Conservation (phyloP, 2,329 filamentous ascomycete species). For the Phyllosticta citribraziliensis region DNA sequence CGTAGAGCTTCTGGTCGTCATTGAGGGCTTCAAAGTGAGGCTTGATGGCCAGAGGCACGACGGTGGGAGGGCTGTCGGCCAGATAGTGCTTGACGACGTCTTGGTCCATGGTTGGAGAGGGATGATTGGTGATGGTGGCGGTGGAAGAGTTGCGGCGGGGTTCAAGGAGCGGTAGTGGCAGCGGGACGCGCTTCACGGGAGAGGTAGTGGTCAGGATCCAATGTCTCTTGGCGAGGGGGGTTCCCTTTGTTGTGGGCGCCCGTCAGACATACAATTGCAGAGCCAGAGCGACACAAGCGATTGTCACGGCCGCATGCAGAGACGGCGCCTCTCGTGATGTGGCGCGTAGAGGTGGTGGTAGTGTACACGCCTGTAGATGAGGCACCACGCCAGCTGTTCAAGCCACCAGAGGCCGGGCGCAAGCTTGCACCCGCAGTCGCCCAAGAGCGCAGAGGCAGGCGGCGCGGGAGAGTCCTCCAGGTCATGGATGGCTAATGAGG, state of each 20-base stretch:
- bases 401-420: neutral
- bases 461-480: neutral
- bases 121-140: constrained; percentile 5
- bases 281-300: neutral
- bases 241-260: neutral
- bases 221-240: neutral
- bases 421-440: neutral
- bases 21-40: constrained; percentile 77
- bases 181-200: constrained; percentile 2
- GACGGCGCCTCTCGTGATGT: neutral
- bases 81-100: constrained; percentile 59
- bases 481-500: neutral
- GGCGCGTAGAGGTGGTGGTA: neutral
- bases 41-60: constrained; percentile 82
- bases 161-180: constrained; percentile 1
- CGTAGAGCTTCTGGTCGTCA: constrained; percentile 76
- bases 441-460: neutral
- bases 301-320: neutral
- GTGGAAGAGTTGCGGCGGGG: constrained; percentile 3
- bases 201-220: neutral
- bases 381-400: neutral
- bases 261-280: neutral
- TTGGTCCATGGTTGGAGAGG: constrained; percentile 30
- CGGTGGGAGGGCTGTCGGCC: constrained; percentile 79
- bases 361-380: neutral